These are phyloP conservation scores for Ganoderma lingzhi DNA, from an alignment of 1,284 basidiomycete species.

Conservation along the genomic window DNA sequence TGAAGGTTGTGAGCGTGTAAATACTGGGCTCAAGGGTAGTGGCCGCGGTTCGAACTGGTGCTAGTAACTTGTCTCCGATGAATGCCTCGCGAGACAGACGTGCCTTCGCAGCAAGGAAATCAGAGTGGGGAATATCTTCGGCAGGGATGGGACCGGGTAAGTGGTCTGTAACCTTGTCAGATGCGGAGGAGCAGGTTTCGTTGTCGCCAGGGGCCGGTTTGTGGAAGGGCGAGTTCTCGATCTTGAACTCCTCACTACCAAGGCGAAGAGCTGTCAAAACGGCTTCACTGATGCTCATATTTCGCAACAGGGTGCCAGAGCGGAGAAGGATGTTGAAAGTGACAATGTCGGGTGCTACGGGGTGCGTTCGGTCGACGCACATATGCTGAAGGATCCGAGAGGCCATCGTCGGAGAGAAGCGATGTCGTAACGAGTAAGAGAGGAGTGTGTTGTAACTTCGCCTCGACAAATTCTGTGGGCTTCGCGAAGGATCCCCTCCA, in stretches of 20 bases:
- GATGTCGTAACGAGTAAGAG: slow-evolving; percentile 69
- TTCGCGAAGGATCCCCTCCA: neutral
- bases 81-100: slow-evolving; percentile 24
- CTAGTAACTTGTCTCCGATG: slow-evolving; percentile 15
- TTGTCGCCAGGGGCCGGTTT: neutral
- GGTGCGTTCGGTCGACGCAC: slow-evolving; percentile 48
- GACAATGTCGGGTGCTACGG: slow-evolving; percentile 51
- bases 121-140: neutral
- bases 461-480: slow-evolving; percentile 47
- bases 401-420: slow-evolving; percentile 58
- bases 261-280: slow-evolving; percentile 36
- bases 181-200: neutral
- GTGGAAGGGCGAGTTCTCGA: slow-evolving; percentile 13
- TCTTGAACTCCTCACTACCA: slow-evolving; percentile 3
- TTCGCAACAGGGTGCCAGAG: slow-evolving; percentile 59
- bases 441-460: slow-evolving; percentile 69
- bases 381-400: slow-evolving; percentile 62
- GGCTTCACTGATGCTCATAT: slow-evolving; percentile 49
- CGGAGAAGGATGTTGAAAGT: slow-evolving; percentile 69
- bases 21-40: slow-evolving; percentile 39
- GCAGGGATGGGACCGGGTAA: neutral
- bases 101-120: slow-evolving; percentile 16
- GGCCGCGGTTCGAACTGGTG: slow-evolving; percentile 21
- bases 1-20: slow-evolving; percentile 59
- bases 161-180: neutral